Evolutionary conservation across 129 eudicot species (phyloP), one percentile per base, ranked within the genome.

Genomic region (Erigeron canadensis): DNA sequence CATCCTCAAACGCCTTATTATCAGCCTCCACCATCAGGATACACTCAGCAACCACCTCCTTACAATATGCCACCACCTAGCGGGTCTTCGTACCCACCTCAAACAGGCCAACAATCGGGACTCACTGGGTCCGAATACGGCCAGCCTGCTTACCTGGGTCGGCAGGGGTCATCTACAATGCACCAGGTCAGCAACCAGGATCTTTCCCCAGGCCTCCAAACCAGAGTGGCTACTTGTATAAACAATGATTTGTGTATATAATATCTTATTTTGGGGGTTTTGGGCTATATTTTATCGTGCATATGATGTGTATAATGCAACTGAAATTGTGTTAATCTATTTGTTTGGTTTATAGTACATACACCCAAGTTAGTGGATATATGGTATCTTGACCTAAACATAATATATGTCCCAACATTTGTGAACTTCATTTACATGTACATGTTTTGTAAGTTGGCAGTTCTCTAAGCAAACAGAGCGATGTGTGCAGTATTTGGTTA

Each of bases 121-220:
- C 77, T 82, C 3, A 41, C 62, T n/a, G 60, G 74, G 72, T 84
- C 83, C 37, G 84, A 86, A 50, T 91, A 82, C 12, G 97, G 97
- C 6, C 97, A 88, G 56, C 93, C 96, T 55, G 91, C 86, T 44
- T 88, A 88, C 78, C 91, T 86, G 0, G 96, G 96, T n/a, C 88
- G 97, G 97, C 90, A 70, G 58, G 91, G 91, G 39, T 86, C 94
- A 38, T 84, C 79, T 86, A 86, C 42, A 88, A 81, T 74, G 82
- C 85, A 41, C 82, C 84, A 6, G 88, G 81, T 62, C 96, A 86
- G 76, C 91, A 87, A 69, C 82, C 88, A 1, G 95, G 89, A 48
- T 72, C 86, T n/a, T 70, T 77, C 79, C 39, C 96, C 96, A 45
- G 88, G 88, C 77, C 67, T 55, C 77, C 77, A 42, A 37, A 77